phyloP scores from a whole-genome alignment of 495 filamentous ascomycete genomes.

The Penicillium psychrofluorescens region DNA sequence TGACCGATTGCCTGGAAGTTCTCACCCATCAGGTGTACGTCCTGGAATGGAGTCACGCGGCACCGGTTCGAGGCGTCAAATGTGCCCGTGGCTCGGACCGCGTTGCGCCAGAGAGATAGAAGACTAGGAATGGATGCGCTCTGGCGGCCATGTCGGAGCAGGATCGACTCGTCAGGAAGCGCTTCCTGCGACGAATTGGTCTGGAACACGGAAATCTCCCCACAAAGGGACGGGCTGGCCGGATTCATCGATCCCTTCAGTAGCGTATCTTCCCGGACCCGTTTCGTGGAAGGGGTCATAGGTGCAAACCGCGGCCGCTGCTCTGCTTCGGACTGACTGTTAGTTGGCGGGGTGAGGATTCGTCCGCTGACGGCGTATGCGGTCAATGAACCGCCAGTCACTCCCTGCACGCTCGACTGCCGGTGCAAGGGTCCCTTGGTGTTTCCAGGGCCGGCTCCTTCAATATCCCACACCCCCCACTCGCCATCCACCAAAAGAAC shows the following conservation, averaged over 20 bases:
- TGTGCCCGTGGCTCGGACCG: conserved; percentile 52
- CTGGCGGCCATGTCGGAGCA: conserved; percentile 60
- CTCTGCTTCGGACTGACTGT: conserved; percentile 26
- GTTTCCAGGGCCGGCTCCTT: conserved; percentile 52
- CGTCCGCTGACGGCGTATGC: conserved; percentile 65
- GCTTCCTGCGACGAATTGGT: conserved; percentile 37
- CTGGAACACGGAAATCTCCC: conserved; percentile 58
- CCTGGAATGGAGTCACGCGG: conserved; percentile 36
- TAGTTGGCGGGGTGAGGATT: conserved; percentile 37
- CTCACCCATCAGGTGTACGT: conserved; percentile 57
- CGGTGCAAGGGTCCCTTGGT: conserved; percentile 48
- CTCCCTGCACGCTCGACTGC: conserved; percentile 47
- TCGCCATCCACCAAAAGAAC: conserved; percentile 75
- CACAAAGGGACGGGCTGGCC: conserved; percentile 36
- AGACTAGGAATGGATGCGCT: conserved; percentile 58
- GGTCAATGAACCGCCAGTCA: conserved; percentile 57
- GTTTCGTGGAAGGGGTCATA: conserved; percentile 77
- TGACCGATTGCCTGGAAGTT: conserved; percentile 52
- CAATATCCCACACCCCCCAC: conserved; percentile 92
- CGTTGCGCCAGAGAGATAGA: conserved; percentile 59
- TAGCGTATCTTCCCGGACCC: conserved; percentile 47
- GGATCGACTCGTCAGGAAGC: conserved; percentile 53
- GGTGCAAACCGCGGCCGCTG: conserved; percentile 59
- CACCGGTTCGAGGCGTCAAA: conserved; percentile 41
- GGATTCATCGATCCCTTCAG: conserved; percentile 36